phyloP scores from a whole-genome alignment of 169 alveolate species.

The Amoebophrya sp. region DNA sequence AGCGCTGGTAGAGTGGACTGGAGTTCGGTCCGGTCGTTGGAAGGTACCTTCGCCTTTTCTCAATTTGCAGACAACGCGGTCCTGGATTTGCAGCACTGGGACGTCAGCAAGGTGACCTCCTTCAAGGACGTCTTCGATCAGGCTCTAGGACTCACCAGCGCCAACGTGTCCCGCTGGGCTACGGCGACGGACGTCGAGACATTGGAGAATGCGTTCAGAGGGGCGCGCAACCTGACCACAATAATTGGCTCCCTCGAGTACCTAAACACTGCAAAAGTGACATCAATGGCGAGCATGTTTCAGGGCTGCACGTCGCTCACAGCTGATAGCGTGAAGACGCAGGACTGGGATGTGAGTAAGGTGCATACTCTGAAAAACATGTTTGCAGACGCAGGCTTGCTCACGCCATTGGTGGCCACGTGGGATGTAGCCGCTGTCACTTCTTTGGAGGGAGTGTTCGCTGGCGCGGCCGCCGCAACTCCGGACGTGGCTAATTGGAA shows the following conservation, averaged over 20 bases:
- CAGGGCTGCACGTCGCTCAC: not conserved
- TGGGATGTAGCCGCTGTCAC: not conserved
- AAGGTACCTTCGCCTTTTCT: too few species aligned
- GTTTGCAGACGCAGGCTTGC: not conserved
- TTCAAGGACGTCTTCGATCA: not conserved
- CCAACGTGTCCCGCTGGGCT: not conserved
- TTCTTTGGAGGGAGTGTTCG: not conserved
- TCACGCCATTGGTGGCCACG: not conserved
- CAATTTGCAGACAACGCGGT: too few species aligned
- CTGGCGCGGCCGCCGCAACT: not conserved
- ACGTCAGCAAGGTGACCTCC: not conserved
- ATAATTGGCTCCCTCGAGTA: not conserved
- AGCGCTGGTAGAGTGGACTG: too few species aligned
- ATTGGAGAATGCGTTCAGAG: not conserved
- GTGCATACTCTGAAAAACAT: not conserved
- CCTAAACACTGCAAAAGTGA: not conserved
- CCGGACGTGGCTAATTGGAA: not conserved
- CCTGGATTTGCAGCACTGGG: too few species aligned
- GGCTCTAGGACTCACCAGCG: not conserved
- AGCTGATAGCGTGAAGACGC: not conserved
- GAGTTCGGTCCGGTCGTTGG: too few species aligned
- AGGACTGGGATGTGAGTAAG: not conserved
- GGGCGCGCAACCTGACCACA: not conserved
- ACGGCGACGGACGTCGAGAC: not conserved
- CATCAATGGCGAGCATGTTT: not conserved